Conservation (phyloP, 2,329 filamentous ascomycete species). For the Phaeosphaeriaceae sp. region DNA sequence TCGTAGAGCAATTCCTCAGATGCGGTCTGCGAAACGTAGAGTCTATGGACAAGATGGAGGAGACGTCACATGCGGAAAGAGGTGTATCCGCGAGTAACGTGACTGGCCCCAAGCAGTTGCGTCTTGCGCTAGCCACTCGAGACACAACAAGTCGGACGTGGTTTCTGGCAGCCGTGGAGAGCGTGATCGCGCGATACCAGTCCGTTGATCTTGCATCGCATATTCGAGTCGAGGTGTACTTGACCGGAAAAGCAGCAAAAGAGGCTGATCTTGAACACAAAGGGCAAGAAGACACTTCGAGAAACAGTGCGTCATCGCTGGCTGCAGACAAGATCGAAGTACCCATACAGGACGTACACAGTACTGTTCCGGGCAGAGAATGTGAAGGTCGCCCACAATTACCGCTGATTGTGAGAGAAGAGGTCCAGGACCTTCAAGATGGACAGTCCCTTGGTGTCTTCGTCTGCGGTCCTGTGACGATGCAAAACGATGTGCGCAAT, state of each 20-base stretch:
- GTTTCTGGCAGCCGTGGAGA: constrained; percentile 42
- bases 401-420: constrained; percentile 31
- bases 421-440: constrained; percentile 16
- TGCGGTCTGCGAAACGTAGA: not conserved
- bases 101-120: constrained; percentile 20
- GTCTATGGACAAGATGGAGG: not conserved
- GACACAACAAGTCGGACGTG: constrained; percentile 45
- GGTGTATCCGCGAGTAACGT: not conserved
- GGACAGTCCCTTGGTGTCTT: constrained; percentile 43
- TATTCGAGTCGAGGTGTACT: constrained; percentile 30
- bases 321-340: constrained; percentile 18
- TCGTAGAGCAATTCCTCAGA: constrained; percentile 50
- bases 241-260: constrained; percentile 32
- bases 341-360: not conserved
- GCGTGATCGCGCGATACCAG: constrained; percentile 32
- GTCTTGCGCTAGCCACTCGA: constrained; percentile 47
- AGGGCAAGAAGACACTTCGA: not conserved
- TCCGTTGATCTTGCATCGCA: constrained; percentile 12
- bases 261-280: not conserved
- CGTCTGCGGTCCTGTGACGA: constrained; percentile 54
- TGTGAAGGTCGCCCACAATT: constrained; percentile 45
- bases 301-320: not conserved
- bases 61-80: not conserved
- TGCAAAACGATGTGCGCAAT: constrained; percentile 58
- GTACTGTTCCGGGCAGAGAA: constrained; percentile 21